Evolutionary conservation across 345 rosid genomes (phyloP).

Genomic region (Hibiscus trionum): DNA sequence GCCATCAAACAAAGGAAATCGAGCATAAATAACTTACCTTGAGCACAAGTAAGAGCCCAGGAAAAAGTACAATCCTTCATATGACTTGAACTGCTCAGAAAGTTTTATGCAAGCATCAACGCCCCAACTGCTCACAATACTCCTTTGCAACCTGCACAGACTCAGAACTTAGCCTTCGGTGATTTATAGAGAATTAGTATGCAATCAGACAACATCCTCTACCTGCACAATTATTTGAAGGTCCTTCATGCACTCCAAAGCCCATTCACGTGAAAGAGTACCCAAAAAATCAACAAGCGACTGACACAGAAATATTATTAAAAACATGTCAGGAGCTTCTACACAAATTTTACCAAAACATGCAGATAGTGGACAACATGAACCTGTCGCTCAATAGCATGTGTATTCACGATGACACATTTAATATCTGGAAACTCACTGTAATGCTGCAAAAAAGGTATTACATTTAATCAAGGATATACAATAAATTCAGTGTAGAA

Average conservation of each 20-base stretch:
- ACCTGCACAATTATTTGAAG: constrained; percentile 99
- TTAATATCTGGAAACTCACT: constrained; percentile 92
- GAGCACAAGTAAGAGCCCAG: constrained; percentile 93
- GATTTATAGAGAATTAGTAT: not conserved
- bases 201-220: constrained; percentile 14
- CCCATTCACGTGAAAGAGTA: constrained; percentile 97
- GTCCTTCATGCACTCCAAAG: constrained; percentile 99
- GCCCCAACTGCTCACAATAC: constrained; percentile 95
- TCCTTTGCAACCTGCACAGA: constrained; percentile 85
- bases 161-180: constrained; percentile 13
- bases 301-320: constrained; percentile 28
- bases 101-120: constrained; percentile 87
- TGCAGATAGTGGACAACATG: constrained; percentile 11
- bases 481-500: not conserved
- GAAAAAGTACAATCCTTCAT: constrained; percentile 97
- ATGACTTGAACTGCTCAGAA: constrained; percentile 96
- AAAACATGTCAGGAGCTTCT: constrained; percentile 12
- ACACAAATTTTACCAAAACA: constrained; percentile 9
- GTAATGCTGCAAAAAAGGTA: constrained; percentile 69
- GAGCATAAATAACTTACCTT: constrained; percentile 40
- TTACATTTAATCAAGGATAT: constrained; percentile 1
- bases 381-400: constrained; percentile 99
- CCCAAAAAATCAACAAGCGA: constrained; percentile 97
- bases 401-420: constrained; percentile 97
- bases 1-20: constrained; percentile 7